Base-by-base conservation (phyloP, 1,284 basidiomycete species). In the Ceratobasidium sp. region DNA sequence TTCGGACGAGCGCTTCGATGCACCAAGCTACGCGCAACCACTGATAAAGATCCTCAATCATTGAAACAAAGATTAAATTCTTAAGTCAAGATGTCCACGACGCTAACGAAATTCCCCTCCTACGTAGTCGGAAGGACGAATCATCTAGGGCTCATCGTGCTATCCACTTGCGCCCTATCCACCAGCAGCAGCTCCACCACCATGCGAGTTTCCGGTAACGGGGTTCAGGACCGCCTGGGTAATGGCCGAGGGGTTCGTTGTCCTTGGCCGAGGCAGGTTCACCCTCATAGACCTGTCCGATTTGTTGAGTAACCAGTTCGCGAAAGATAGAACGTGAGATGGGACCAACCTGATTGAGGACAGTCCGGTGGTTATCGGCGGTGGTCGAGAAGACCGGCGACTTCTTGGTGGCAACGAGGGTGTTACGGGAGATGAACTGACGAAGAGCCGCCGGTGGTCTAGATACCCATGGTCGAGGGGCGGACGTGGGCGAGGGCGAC, bases 391-490 rank as follows among this genome's bases (percentile, higher is more conserved):
- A 99, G 88, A 97, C 97, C 88, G 98, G 96, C 80, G 92, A 93
- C 90, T 99, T 99, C 90, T 96, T 95, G 85, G 97, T 98, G 78
- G 97, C 97, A 82, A 99, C 96, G 84, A 97, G 95, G 42, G 97
- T 98, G 93, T 98, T 98, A 83, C 97, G 94, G 80, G 94, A 90
- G 83, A 97, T 97, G 83, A 99, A 91, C 88, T 97, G 84, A 97
- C 98, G 91, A 99, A 96, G 83, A 99, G 87, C 97, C 97, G 81
- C 97, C 97, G 67, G 97, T 97, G 82, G 97, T 99, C 91, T 98
- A 97, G 83, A 99, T 98, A 92, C 97, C 97, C 83, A 97, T 92
- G 39, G 95, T 97, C 58, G 97, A 90, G 33, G 97, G 95, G 90
- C 93, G 94, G 85, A 99, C 96, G 86, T 99, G 97, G 84, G 99